Percentiles rank a stretch among this genome's conserved stretches.
These are phyloP conservation scores for Carex scoparia DNA, from an alignment of 176 grass and related monocot species.

Conservation along the genomic window DNA sequence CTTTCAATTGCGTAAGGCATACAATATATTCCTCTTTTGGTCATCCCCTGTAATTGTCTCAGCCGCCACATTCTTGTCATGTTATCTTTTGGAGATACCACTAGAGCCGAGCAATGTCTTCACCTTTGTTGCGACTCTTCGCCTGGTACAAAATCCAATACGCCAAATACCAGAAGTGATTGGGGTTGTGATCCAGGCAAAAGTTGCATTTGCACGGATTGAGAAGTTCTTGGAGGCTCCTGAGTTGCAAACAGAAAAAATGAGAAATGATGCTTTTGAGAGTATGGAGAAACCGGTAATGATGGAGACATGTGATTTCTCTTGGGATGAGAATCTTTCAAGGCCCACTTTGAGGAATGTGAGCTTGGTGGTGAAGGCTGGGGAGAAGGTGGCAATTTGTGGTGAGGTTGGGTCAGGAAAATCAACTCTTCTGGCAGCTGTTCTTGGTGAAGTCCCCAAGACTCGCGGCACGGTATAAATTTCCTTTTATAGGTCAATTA, in stretches of 20 bases:
- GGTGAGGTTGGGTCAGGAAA: conserved; percentile 96
- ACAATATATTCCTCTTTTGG: conserved; percentile 84
- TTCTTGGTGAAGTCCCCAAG: conserved; percentile 70
- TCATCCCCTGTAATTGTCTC: conserved; percentile 89
- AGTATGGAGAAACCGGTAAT: conserved; percentile 33
- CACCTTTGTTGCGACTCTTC: conserved; percentile 74
- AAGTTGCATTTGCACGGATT: conserved; percentile 76
- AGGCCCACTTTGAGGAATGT: conserved; percentile 64
- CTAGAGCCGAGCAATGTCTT: conserved; percentile 85
- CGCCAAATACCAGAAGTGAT: conserved; percentile 79
- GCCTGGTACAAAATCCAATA: conserved; percentile 72
- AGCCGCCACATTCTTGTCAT: conserved; percentile 68
- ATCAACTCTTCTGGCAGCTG: conserved; percentile 73
- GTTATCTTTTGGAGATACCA: conserved; percentile 66
- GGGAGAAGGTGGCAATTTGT: conserved; percentile 85
- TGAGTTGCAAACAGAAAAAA: conserved; percentile 45
- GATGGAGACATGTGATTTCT: conserved; percentile 62
- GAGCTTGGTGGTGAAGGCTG: conserved; percentile 51
- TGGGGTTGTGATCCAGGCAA: conserved; percentile 77
- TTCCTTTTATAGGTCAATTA: not conserved
- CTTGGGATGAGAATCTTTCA: conserved; percentile 59
- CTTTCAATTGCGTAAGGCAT: conserved; percentile 74
- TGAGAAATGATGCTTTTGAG: conserved; percentile 21
- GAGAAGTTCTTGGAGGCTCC: conserved; percentile 67
- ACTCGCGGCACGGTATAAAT: conserved; percentile 61